phyloP scores from a whole-genome alignment of 805 yeast genomes.

The Metschnikowia borealis region DNA sequence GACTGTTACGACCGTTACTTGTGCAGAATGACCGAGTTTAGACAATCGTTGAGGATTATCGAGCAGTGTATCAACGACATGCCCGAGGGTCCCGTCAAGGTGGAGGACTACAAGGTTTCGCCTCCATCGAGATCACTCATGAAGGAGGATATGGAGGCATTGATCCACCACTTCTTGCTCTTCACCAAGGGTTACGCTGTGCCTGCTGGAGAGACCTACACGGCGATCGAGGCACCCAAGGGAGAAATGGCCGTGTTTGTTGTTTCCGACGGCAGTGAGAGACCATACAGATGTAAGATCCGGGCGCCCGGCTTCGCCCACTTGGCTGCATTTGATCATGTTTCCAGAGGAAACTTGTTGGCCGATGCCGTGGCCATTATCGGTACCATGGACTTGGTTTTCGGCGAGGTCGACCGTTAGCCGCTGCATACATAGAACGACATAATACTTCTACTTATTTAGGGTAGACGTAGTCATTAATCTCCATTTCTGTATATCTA shows the following conservation, averaged over 20 bases:
- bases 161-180: slow-evolving; percentile 83
- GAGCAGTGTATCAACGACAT: slow-evolving; percentile 87
- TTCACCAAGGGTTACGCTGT: slow-evolving; percentile 87
- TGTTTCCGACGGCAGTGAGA: slow-evolving; percentile 83
- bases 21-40: slow-evolving; percentile 85
- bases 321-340: slow-evolving; percentile 82
- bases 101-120: slow-evolving; percentile 80
- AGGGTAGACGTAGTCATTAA: no score
- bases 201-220: slow-evolving; percentile 87
- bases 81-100: slow-evolving; percentile 91
- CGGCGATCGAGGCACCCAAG: slow-evolving; percentile 91
- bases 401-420: slow-evolving; percentile 91
- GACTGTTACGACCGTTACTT: slow-evolving; percentile 90
- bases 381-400: slow-evolving; percentile 93
- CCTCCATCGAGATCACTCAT: slow-evolving; percentile 78
- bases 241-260: slow-evolving; percentile 92
- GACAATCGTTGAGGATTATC: slow-evolving; percentile 84
- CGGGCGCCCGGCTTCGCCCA: slow-evolving; percentile 95
- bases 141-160: slow-evolving; percentile 92
- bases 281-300: slow-evolving; percentile 89
- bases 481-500: no score
- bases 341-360: slow-evolving; percentile 79
- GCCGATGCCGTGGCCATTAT: slow-evolving; percentile 93
- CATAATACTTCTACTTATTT: no score
- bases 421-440: not conserved